These are phyloP conservation scores for Trametes meyenii DNA, from an alignment of 768 basidiomycete genomes.

Conservation along the genomic window DNA sequence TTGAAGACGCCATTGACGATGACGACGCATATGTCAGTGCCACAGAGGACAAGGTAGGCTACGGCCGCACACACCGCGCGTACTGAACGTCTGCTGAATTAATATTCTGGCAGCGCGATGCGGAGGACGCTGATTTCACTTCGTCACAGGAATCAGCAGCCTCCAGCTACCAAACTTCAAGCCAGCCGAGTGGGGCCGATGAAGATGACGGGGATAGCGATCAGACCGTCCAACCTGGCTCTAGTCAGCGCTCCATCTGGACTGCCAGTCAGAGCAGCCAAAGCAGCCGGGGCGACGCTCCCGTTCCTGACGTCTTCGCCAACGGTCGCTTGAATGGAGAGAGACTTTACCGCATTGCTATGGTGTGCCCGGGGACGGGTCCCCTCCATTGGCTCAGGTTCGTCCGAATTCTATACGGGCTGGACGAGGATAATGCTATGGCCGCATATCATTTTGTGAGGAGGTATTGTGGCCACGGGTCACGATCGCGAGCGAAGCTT, in stretches of 20 bases:
- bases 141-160: background rate
- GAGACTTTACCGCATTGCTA: background rate
- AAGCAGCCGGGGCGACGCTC: no score
- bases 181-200: no score
- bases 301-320: background rate
- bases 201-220: no score
- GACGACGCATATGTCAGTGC: background rate
- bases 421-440: background rate
- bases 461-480: no score
- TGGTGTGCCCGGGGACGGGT: no score
- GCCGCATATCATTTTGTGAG: no score
- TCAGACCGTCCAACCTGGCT: no score
- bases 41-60: background rate
- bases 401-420: background rate
- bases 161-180: background rate
- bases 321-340: background rate
- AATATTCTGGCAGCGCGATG: conserved; percentile 2
- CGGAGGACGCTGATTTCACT: conserved; percentile 5
- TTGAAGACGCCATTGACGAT: background rate
- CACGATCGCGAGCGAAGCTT: no score
- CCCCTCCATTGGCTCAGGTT: no score
- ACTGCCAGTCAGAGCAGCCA: no score
- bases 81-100: background rate
- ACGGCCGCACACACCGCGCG: background rate
- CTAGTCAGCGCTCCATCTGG: no score